A percentile compares a stretch with the other conserved stretches of the same genome.
phyloP scores from a whole-genome alignment of 805 yeast genomes.

The Kodamaea nitidulidarum region DNA sequence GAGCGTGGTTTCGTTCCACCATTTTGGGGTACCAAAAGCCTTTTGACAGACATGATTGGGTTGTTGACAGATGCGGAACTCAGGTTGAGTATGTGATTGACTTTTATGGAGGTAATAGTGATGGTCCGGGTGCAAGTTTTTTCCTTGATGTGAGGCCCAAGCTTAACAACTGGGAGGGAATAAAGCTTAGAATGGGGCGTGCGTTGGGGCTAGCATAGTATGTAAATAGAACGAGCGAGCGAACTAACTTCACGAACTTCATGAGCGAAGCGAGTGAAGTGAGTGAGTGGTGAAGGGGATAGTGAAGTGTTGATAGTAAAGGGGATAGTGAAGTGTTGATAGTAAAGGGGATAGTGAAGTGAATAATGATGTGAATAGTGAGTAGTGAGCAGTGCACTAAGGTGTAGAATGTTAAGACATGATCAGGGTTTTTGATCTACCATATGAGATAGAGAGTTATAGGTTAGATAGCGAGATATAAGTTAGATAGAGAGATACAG shows the following conservation, averaged over 20 bases:
- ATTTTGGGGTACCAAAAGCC: conserved; percentile 72
- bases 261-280: no score
- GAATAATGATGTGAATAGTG: no score
- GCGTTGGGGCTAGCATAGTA: conserved; percentile 5
- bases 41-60: conserved; percentile 97
- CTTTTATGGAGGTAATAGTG: conserved; percentile 51
- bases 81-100: conserved; percentile 89
- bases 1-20: conserved; percentile 67
- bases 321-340: no score
- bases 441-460: no score
- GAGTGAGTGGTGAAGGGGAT: no score
- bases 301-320: no score
- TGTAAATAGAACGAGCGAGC: not conserved
- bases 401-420: not conserved
- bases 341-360: no score
- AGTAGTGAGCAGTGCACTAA: not conserved
- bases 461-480: no score
- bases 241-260: no score
- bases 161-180: conserved; percentile 75
- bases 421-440: no score
- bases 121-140: conserved; percentile 48
- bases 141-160: conserved; percentile 91
- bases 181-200: conserved; percentile 56
- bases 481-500: no score
- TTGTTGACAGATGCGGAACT: conserved; percentile 76